These are phyloP conservation scores for Lactifluus rugatus DNA, from an alignment of 768 basidiomycete genomes.

Conservation along the genomic window DNA sequence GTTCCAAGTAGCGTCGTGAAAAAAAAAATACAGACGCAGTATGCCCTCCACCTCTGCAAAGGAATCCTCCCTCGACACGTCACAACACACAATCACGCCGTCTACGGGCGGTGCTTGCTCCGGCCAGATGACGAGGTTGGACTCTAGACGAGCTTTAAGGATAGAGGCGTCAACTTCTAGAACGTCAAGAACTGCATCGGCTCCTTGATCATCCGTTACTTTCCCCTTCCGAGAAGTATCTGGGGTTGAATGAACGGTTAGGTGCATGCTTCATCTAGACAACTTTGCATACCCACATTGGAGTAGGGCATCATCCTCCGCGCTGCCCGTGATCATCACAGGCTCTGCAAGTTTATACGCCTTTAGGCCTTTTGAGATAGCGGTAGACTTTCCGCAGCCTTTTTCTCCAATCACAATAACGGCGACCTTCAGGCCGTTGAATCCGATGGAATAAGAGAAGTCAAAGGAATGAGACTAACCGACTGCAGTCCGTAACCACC, in stretches of 20 bases:
- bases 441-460: not conserved
- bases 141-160: conserved; percentile 25
- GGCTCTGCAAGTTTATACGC: conserved; percentile 39
- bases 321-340: conserved; percentile 18
- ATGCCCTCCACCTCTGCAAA: conserved; percentile 57
- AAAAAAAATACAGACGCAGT: conserved; percentile 47
- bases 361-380: conserved; percentile 69
- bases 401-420: conserved; percentile 72
- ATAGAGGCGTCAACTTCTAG: conserved; percentile 27
- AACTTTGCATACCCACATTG: conserved; percentile 25
- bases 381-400: conserved; percentile 77
- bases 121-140: conserved; percentile 36
- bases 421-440: conserved; percentile 32
- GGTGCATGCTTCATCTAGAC: conserved; percentile 20
- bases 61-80: conserved; percentile 52
- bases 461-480: conserved; percentile 2
- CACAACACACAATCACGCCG: conserved; percentile 82
- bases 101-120: conserved; percentile 51
- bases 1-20: not conserved
- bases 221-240: conserved; percentile 35
- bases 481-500: conserved; percentile 1
- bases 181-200: conserved; percentile 22
- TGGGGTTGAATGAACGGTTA: conserved; percentile 23
- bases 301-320: conserved; percentile 18
- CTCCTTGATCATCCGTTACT: conserved; percentile 18